Evolutionary conservation across 306 rosid genomes (phyloP), one percentile per base, ranked within the genome.

Genomic region (Cucumis cinereus): DNA sequence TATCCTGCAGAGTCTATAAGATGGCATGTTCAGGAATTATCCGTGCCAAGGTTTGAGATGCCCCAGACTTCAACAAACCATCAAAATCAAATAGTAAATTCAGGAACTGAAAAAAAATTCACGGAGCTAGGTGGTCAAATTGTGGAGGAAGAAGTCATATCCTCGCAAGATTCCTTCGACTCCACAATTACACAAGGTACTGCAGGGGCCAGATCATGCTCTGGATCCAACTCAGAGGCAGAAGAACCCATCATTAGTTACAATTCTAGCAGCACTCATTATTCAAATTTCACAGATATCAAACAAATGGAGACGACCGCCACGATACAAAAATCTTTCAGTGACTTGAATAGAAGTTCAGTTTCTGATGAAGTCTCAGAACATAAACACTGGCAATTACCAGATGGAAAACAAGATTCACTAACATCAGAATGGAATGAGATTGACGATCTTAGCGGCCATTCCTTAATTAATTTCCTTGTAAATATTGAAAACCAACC

Each of bases 81-180:
- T 66, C 81, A 82, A 81, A 81, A 79, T 71, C 80, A 75, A 33
- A 57, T 38, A n/a, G 86, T 76, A 69, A 73, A 63, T 41, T 74
- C 83, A 26, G 80, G 83, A 64, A 84, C 72, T 58, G 82, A 58
- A 35, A 79, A 36, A 54, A 78, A 76, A 76, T 63, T 63, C 58
- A 53, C 61, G 45, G 82, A 84, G 64, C 77, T 71, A 78, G 85
- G 79, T 61, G 76, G 77, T 77, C 88, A 81, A 82, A 79, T 78
- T 80, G 81, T 80, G 60, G 89, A 84, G 77, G 94, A 90, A 78
- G 96, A 87, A 82, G 71, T 87, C 64, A 77, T 92, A 82, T 84
- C 92, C 53, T 87, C 97, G 45, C 96, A 90, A 84, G 90, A 87
- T 84, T 91, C 97, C 71, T 83, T 83, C 73, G 88, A 89, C 55